Conservation (phyloP, 345 rosid species). For the Acer campestre region DNA sequence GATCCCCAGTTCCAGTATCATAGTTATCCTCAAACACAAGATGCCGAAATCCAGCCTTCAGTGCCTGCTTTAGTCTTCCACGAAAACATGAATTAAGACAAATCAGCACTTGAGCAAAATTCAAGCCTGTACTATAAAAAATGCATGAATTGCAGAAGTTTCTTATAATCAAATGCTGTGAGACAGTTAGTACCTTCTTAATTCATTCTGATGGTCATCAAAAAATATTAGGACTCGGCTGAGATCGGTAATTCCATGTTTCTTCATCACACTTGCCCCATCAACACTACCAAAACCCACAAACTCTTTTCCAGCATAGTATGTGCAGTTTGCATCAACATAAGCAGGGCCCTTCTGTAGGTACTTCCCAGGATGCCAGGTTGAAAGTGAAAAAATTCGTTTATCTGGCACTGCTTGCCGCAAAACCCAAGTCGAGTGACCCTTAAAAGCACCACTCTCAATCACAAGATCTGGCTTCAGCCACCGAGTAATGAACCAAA, state of each 20-base stretch:
- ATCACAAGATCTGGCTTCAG: slow-evolving; percentile 93
- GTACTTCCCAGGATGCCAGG: slow-evolving; percentile 94
- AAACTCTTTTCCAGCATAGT: slow-evolving; percentile 96
- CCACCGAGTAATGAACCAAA: slow-evolving; percentile 93
- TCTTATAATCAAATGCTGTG: slow-evolving; percentile 4
- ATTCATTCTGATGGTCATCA: slow-evolving; percentile 97
- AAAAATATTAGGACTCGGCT: slow-evolving; percentile 75
- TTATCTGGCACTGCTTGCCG: slow-evolving; percentile 95
- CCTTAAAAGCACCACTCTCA: slow-evolving; percentile 99
- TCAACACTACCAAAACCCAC: slow-evolving; percentile 91
- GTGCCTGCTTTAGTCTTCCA: no score
- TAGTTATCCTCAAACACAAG: no score
- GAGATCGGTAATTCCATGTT: slow-evolving; percentile 64
- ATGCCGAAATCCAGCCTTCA: no score
- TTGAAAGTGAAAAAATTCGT: slow-evolving; percentile 79
- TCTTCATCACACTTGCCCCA: slow-evolving; percentile 71
- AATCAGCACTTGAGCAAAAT: slow-evolving; percentile 13
- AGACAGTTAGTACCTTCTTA: slow-evolving; percentile 62
- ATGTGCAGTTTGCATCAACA: slow-evolving; percentile 94
- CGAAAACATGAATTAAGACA: slow-evolving; percentile 18
- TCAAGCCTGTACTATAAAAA: not conserved
- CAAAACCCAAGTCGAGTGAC: slow-evolving; percentile 98
- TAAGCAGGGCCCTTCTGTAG: slow-evolving; percentile 92
- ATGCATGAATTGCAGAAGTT: not conserved
- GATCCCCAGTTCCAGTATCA: no score